A percentile compares a stretch with the other conserved stretches of the same genome.
Conservation (phyloP, 495 filamentous ascomycete genomes). For the Trichoderma gamsii region DNA sequence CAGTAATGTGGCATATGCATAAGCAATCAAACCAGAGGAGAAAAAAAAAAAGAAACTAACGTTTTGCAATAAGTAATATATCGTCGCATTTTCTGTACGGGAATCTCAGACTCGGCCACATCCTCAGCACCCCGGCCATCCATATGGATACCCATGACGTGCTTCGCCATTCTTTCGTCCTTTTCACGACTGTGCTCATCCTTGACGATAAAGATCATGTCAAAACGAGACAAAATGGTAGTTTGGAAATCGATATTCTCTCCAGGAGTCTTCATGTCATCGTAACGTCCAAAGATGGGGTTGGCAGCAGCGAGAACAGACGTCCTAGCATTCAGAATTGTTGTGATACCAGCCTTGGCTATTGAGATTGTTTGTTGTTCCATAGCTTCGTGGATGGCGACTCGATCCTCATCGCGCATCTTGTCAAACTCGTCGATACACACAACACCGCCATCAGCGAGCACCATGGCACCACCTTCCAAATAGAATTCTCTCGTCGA, state of each 20-base stretch:
- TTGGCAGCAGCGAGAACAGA: constrained; percentile 96
- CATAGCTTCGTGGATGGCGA: constrained; percentile 99
- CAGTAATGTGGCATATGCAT: not conserved
- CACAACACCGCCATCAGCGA: constrained; percentile 95
- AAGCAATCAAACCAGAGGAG: not conserved
- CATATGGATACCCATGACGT: constrained; percentile 99
- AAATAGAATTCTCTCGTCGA: constrained; percentile 95
- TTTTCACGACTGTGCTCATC: constrained; percentile 87
- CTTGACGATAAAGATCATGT: constrained; percentile 99
- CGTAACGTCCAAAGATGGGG: constrained; percentile 95
- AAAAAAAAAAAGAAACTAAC: constrained; percentile 43
- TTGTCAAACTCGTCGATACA: constrained; percentile 99
- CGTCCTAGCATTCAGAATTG: constrained; percentile 92
- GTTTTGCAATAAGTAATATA: constrained; percentile 97
- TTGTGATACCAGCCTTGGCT: constrained; percentile 98
- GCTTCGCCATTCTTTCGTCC: constrained; percentile 90
- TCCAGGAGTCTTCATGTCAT: constrained; percentile 93
- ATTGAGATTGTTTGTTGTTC: constrained; percentile 99
- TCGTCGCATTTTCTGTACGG: constrained; percentile 93
- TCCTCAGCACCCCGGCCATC: constrained; percentile 79
- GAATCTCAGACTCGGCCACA: constrained; percentile 74
- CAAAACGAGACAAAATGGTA: constrained; percentile 95
- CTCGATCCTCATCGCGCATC: constrained; percentile 98
- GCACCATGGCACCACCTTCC: constrained; percentile 97
- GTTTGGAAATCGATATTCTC: constrained; percentile 99